Evolutionary conservation across 164 flowering plant species (phyloP), one percentile per base, ranked within the genome.

Genomic region (Tinospora cordifolia): DNA sequence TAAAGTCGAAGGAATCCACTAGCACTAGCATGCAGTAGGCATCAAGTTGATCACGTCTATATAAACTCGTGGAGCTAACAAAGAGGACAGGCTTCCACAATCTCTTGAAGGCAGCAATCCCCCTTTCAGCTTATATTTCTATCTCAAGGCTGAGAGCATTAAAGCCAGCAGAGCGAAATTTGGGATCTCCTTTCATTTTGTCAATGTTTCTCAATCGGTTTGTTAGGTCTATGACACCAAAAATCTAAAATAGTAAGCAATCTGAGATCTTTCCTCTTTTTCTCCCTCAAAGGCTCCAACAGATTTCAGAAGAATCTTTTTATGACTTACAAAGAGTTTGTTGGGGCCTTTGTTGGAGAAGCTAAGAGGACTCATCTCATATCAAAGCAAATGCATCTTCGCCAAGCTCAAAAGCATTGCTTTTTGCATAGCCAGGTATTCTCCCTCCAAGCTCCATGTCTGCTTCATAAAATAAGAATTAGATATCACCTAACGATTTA

Each of bases 221-320:
- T 51, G 58, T 3, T 17, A 51, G 22, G 1, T 51, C 36, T 6
- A 51, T 8, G n/a, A 17, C 58, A 51, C 58, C 4, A 51, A 51
- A 14, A 51, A n/a, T n/a, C 58, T 17, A 51, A 51, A 14, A 51
- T 51, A n/a, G 58, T n/a, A 51, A 5, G 19, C 58, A 51, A 51
- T n/a, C 58, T 51, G 58, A 51, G 58, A 51, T 51, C 17, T 17
- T 6, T 51, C 58, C 58, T 51, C 58, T 51, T 51, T 51, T 15
- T 51, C 58, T 51, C 58, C 58, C 58, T 51, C 58, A 51, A 51
- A 51, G 58, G 58, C 58, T 51, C 58, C 58, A 51, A 51, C 58
- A 17, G 58, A 51, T 22, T 17, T 5, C 4, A 17, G 58, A 51
- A 51, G 22, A 51, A 51, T 51, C 22, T 3, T 19, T 19, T n/a